Base-by-base conservation (phyloP, 208 protist species). In the Lotmaria passim region DNA sequence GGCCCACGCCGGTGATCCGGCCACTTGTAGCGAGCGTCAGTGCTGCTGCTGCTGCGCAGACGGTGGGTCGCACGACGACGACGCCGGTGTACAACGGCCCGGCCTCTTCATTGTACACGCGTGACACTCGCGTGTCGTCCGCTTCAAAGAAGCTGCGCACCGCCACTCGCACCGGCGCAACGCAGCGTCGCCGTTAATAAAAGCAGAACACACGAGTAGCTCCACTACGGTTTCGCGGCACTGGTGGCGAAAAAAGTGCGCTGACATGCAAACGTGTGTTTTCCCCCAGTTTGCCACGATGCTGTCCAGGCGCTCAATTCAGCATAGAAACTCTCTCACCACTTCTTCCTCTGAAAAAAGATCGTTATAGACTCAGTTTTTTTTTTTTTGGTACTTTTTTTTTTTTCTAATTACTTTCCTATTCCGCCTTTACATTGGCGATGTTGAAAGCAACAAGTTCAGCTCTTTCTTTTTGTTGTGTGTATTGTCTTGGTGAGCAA, bases 141-240 rank as follows among this genome's bases (percentile, higher is more conserved):
- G 74, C 74, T 28, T 63, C 68, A n/a, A 74, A 73, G 48, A 70
- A 70, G 48, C 50, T 80, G 56, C 74, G 68, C 19, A 23, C 36
- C 10, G 28, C 69, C 11, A 48, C 68, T 2, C 74, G 74, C n/a
- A 66, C 51, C 57, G 51, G 47, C 28, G n/a, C 53, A 19, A 41
- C 50, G 24, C 44, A 71, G 17, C 63, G 57, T 28, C 71, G 63
- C n/a, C 71, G 43, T 24, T 71, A 61, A 33, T 23, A 5, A 8
- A 17, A 43, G 23, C 26, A 21, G 33, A 30, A 34, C 6, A 8
- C 14, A 39, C 31, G 39, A 24, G n/a, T n/a, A n/a, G n/a, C n/a
- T n/a, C n/a, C n/a, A n/a, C n/a, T n/a, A 59, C 36, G 19, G 61
- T 63, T 46, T 56, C 15, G 48, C 28, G 7, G 3, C 23, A n/a